Evolutionary conservation across 2,329 filamentous ascomycete genomes (phyloP).

Genomic region (Beauveria brongniartii): DNA sequence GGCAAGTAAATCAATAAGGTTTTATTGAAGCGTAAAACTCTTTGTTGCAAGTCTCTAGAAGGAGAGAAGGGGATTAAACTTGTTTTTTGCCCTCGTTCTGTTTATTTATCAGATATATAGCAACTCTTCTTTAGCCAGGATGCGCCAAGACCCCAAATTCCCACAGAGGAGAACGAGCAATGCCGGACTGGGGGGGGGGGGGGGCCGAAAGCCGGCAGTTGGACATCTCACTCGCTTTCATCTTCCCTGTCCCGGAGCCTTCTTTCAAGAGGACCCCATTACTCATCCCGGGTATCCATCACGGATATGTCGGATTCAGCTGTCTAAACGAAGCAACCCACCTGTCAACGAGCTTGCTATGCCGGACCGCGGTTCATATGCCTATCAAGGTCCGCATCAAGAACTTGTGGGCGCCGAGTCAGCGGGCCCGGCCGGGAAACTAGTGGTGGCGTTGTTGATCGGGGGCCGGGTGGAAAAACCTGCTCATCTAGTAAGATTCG

Average conservation of each 20-base stretch:
- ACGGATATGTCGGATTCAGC: neutral
- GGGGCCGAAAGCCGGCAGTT: neutral
- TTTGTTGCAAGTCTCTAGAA: neutral
- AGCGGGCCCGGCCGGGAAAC: no score
- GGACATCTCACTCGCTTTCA: neutral
- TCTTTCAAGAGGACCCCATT: neutral
- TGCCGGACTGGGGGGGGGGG: neutral
- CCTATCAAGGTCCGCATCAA: neutral
- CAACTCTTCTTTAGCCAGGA: no score
- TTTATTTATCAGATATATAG: neutral
- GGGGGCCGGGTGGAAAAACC: neutral
- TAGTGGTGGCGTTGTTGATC: neutral
- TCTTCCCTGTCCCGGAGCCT: neutral
- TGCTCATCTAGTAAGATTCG: neutral
- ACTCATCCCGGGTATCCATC: neutral
- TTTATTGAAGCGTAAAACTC: neutral
- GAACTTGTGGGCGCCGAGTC: neutral
- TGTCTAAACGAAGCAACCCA: neutral
- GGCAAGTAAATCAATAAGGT: neutral
- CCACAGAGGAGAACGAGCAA: neutral
- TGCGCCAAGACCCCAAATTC: neutral
- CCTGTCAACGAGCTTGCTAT: neutral
- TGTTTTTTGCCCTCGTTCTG: neutral
- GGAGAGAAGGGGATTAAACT: no score
- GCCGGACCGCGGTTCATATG: neutral